These are phyloP conservation scores for Akebia trifoliata DNA, from an alignment of 164 flowering plant species.

Conservation along the genomic window DNA sequence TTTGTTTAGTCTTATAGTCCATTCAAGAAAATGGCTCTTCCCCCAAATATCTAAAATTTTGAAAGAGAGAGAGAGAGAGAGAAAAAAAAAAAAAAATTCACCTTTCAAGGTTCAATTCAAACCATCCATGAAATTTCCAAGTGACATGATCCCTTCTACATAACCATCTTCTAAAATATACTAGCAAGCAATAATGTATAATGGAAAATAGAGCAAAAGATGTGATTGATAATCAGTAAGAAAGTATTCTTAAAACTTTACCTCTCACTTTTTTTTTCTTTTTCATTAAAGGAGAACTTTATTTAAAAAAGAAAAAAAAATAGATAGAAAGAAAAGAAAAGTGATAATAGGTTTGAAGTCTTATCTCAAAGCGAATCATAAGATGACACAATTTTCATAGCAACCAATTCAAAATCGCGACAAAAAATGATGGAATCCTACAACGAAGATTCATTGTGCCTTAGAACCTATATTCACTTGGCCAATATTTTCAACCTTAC, in stretches of 20 bases:
- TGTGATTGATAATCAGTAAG: neutral
- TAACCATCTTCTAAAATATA: constrained; percentile 12
- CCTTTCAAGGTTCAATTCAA: neutral
- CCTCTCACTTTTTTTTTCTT: neutral
- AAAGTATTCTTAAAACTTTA: neutral
- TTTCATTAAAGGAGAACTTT: neutral
- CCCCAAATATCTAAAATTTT: constrained; percentile 7
- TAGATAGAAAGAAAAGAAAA: neutral
- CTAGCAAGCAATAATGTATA: constrained; percentile 6
- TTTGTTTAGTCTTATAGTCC: constrained; percentile 9
- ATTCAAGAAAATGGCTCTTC: constrained; percentile 13
- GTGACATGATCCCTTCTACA: constrained; percentile 4
- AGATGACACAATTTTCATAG: neutral
- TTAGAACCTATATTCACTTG: too few species aligned
- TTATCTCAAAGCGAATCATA: neutral
- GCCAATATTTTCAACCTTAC: too few species aligned
- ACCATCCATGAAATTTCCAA: neutral
- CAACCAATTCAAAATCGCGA: neutral
- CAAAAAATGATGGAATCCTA: too few species aligned
- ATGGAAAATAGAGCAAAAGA: constrained; percentile 1
- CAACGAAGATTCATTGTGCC: too few species aligned
- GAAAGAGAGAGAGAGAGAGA: neutral
- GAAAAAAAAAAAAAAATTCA: neutral
- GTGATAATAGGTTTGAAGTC: neutral
- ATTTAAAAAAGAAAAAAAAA: neutral